These are phyloP conservation scores for Ganoderma sinense DNA, from an alignment of 1,284 basidiomycete genomes.

Conservation along the genomic window DNA sequence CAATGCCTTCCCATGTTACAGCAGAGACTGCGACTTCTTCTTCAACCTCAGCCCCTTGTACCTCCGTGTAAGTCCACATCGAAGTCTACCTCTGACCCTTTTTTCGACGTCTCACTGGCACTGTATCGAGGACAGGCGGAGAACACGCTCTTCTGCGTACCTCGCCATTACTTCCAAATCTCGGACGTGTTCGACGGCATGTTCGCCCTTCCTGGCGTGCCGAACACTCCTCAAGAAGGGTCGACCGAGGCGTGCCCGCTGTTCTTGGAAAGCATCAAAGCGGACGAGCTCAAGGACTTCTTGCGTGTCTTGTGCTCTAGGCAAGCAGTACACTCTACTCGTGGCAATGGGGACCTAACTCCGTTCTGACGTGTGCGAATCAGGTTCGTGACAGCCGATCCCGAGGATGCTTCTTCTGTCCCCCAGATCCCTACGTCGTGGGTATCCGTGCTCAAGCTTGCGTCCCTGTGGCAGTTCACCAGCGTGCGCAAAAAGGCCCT, in stretches of 20 bases:
- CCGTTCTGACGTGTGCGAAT: too few species aligned
- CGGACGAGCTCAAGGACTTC: conserved; percentile 3
- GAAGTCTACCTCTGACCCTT: too few species aligned
- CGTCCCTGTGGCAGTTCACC: conserved; percentile 2
- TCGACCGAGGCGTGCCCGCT: conserved; percentile 2
- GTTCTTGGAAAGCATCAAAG: conserved; percentile 8
- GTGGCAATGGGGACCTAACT: too few species aligned
- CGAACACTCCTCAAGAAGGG: neutral
- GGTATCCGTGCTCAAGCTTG: conserved; percentile 6
- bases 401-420: neutral
- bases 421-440: neutral
- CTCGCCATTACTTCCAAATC: conserved; percentile 2
- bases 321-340: neutral
- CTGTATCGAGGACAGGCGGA: neutral
- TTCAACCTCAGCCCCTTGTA: neutral
- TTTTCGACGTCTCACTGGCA: too few species aligned
- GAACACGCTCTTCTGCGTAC: conserved; percentile 3
- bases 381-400: too few species aligned
- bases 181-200: conserved; percentile 3
- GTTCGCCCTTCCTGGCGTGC: neutral
- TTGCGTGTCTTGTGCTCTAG: neutral
- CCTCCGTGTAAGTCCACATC: neutral
- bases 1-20: neutral
- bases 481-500: neutral
- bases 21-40: neutral